phyloP scores from a whole-genome alignment of 345 rosid genomes.

The Isatis tinctoria region DNA sequence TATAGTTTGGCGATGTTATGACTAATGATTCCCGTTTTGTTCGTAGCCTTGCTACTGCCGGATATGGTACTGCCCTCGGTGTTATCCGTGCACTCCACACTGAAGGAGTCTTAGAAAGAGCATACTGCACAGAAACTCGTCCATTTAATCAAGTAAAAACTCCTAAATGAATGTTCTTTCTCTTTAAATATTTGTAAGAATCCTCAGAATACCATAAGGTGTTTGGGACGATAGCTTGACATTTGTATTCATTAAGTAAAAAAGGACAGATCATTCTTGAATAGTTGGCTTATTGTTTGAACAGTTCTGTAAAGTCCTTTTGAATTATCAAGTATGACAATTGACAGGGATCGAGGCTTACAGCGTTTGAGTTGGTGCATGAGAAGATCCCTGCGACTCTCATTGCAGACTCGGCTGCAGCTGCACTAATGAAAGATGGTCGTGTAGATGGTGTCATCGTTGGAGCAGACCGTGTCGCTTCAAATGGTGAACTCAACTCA shows the following conservation, averaged over 20 bases:
- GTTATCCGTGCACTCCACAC: slow-evolving; percentile 80
- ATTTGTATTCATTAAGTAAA: background rate
- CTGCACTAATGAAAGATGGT: slow-evolving; percentile 79
- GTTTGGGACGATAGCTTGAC: background rate
- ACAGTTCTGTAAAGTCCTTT: background rate
- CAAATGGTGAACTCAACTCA: slow-evolving; percentile 53
- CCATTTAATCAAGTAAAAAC: slow-evolving; percentile 90
- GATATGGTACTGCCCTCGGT: slow-evolving; percentile 97
- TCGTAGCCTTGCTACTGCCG: slow-evolving; percentile 92
- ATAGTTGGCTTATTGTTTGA: background rate
- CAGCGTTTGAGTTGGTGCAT: slow-evolving; percentile 92
- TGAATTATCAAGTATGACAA: background rate
- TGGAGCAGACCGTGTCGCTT: slow-evolving; percentile 94
- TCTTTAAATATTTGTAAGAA: background rate
- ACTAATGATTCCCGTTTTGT: background rate
- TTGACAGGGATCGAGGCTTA: slow-evolving; percentile 87
- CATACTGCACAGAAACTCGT: slow-evolving; percentile 97
- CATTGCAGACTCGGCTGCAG: slow-evolving; percentile 91
- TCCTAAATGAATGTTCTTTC: background rate
- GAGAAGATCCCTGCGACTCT: slow-evolving; percentile 89
- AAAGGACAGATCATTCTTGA: background rate
- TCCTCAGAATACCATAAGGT: background rate
- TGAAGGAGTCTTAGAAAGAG: slow-evolving; percentile 65
- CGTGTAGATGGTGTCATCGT: slow-evolving; percentile 75
- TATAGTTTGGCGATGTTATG: background rate